Percentiles rank a stretch among this genome's conserved stretches.
phyloP scores from a whole-genome alignment of 2,329 filamentous ascomycete genomes.

The Colletotrichum australisinense region DNA sequence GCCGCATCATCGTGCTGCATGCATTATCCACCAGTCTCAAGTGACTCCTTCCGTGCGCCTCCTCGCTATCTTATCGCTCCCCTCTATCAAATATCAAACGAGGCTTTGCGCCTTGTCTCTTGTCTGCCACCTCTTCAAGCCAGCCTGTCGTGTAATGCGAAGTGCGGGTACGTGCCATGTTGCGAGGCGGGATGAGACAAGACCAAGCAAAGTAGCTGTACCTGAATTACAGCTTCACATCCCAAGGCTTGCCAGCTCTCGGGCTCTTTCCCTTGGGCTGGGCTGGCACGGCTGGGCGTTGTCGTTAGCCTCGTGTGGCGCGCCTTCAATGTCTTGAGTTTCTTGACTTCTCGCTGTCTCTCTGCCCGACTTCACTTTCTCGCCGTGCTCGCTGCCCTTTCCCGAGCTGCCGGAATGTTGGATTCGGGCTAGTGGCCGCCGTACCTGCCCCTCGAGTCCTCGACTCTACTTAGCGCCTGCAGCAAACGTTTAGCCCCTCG shows the following conservation, averaged over 20 bases:
- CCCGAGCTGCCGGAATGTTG: slow-evolving; percentile 34
- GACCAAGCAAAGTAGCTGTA: neutral
- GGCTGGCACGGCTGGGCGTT: neutral
- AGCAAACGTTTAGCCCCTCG: slow-evolving; percentile 25
- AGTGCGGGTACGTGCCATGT: neutral
- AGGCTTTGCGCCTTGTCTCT: neutral
- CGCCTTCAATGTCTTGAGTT: slow-evolving; percentile 2
- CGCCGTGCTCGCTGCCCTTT: slow-evolving; percentile 13
- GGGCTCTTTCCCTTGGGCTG: neutral
- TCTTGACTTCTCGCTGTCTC: neutral
- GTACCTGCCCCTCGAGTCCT: slow-evolving; percentile 28
- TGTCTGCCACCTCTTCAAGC: neutral
- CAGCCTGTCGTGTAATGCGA: neutral
- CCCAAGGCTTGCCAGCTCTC: neutral
- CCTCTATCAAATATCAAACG: neutral
- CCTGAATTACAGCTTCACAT: neutral
- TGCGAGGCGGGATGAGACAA: slow-evolving; percentile 21
- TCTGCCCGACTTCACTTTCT: slow-evolving; percentile 3
- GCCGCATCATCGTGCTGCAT: slow-evolving; percentile 1
- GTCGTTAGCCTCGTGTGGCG: slow-evolving; percentile 15
- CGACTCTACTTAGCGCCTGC: slow-evolving; percentile 3
- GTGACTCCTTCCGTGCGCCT: neutral
- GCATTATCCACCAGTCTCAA: slow-evolving; percentile 6
- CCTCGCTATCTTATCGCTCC: neutral
- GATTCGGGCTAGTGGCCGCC: slow-evolving; percentile 26